Conservation (phyloP, 306 rosid genomes). For the Potentilla sterilis region DNA sequence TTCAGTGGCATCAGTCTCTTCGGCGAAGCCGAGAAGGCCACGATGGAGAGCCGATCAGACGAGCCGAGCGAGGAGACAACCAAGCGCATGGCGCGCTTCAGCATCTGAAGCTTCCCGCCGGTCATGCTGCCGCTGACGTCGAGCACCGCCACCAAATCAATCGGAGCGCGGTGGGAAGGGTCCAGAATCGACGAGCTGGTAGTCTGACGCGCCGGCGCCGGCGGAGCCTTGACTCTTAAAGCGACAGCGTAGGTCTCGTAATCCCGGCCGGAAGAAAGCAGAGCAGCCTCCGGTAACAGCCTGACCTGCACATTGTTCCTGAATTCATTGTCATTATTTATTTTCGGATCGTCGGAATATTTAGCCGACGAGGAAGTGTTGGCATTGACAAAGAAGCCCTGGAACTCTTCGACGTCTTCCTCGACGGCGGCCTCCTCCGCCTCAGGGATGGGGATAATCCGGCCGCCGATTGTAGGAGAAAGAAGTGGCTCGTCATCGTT, state of each 20-base stretch:
- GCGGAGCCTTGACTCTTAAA: constrained; percentile 66
- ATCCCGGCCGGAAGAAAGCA: constrained; percentile 45
- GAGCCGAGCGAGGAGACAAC: constrained; percentile 65
- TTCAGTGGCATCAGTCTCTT: constrained; percentile 53
- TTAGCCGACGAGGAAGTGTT: constrained; percentile 45
- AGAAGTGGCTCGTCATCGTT: constrained; percentile 74
- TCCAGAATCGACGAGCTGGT: constrained; percentile 22
- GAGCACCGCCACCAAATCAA: constrained; percentile 77
- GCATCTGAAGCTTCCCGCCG: constrained; percentile 69
- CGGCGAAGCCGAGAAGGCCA: constrained; percentile 58
- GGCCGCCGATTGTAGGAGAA: constrained; percentile 45
- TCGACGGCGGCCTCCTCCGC: constrained; percentile 48
- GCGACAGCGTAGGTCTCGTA: constrained; percentile 66
- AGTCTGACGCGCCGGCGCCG: constrained; percentile 27
- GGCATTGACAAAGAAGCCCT: constrained; percentile 70
- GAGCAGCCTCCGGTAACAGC: constrained; percentile 70
- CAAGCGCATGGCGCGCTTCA: constrained; percentile 79
- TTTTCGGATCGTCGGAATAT: constrained; percentile 33
- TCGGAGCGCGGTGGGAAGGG: constrained; percentile 56
- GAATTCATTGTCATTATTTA: constrained; percentile 29
- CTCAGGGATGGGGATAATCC: constrained; percentile 65
- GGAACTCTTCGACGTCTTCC: constrained; percentile 64
- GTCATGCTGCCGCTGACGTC: constrained; percentile 75
- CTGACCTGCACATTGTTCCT: constrained; percentile 59
- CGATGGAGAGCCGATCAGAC: constrained; percentile 72